Base-by-base conservation (phyloP, 306 rosid genomes). In the Parietaria judaica region DNA sequence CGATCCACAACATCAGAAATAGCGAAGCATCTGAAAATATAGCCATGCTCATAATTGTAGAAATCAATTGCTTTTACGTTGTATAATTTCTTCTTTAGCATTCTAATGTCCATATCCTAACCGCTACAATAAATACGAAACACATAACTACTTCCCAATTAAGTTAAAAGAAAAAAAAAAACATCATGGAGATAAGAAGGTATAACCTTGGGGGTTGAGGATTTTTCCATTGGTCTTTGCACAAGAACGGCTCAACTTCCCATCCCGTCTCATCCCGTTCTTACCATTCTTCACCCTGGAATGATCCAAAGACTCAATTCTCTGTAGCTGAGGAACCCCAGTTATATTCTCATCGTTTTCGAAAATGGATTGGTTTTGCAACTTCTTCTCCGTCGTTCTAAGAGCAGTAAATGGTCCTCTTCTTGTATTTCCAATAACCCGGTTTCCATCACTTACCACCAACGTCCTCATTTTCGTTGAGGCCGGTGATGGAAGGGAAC, bases 401-500 rank as follows among this genome's bases (percentile, higher is more conserved):
- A 62, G 79, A 46, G 69, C 57, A 46, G 71, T 37, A 50, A 64
- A 68, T 50, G 55, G 68, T 65, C 66, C 67, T 65, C 51, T 68
- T 65, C 41, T 58, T 64, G 36, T 60, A 73, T 75, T 63, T 82
- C 78, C 77, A 72, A 84, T 71, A 59, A 79, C 75, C 50, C 49
- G 83, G 80, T 73, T 79, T 54, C 96, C 95, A 71, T 81, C 89
- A 31, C 83, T 79, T 58, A 87, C 88, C 54, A 73, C 47, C 54
- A 87, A 71, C 17, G 77, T 59, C 76, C 88, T 83, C 54, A 56
- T 63, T 45, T 81, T 51, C 45, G 84, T 35, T 51, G 34, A 38
- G 35, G 83, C 63, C 12, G 68, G 70, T 2, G 78, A 74, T 58
- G 83, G 77, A 74, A 44, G 69, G 61, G 82, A 72, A 56, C 74